These are phyloP conservation scores for Penicillium capsulatum DNA, from an alignment of 2,329 filamentous ascomycete species.

Conservation along the genomic window DNA sequence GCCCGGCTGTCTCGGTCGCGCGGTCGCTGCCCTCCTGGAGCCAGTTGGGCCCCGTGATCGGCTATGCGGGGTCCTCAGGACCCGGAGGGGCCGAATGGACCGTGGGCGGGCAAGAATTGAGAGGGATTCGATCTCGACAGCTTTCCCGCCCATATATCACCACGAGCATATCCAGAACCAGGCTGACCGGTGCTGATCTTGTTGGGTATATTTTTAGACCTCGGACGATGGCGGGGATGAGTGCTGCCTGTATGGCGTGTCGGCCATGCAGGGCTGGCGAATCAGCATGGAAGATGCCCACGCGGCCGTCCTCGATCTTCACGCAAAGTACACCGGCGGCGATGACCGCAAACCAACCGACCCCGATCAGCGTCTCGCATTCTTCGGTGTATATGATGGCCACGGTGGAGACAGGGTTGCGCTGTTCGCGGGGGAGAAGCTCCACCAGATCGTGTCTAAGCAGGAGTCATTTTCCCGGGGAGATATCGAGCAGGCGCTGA, in stretches of 20 bases:
- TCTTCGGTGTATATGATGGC: constrained; percentile 97
- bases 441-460: constrained; percentile 90
- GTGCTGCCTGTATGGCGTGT: constrained; percentile 85
- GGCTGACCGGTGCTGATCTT: constrained; percentile 2
- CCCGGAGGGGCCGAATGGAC: constrained; percentile 13
- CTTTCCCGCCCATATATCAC: neutral
- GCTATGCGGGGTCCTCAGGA: constrained; percentile 18
- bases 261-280: constrained; percentile 99
- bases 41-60: constrained; percentile 14
- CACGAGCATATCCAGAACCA: neutral
- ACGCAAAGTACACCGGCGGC: constrained; percentile 52
- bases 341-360: constrained; percentile 57
- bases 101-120: constrained; percentile 3
- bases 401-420: constrained; percentile 97
- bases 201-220: constrained; percentile 51
- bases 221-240: constrained; percentile 91
- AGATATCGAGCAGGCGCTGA: constrained; percentile 90
- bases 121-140: neutral
- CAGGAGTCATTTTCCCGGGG: constrained; percentile 89
- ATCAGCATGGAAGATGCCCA: constrained; percentile 99
- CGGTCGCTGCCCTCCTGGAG: no score
- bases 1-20: no score
- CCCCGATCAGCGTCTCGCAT: constrained; percentile 72
- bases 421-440: constrained; percentile 82
- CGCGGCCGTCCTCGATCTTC: constrained; percentile 80